Conservation (phyloP, 202 grass and related monocot species). For the Zoysia matrella region DNA sequence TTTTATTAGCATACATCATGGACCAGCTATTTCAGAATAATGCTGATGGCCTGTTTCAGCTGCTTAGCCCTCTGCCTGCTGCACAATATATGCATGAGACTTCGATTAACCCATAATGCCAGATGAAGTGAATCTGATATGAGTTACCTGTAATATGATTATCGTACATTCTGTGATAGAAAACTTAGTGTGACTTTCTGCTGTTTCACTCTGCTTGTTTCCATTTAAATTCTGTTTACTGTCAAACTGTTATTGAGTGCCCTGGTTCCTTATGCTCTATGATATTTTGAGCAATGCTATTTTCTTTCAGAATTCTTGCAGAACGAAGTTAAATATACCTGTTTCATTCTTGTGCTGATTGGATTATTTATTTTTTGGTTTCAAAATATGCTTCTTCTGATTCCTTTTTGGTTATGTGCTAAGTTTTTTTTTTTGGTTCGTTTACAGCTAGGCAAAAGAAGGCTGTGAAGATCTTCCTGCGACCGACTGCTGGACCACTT, state of each 20-base stretch:
- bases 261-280: background rate
- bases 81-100: no score
- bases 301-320: background rate
- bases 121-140: no score
- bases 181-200: no score
- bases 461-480: conserved; percentile 93
- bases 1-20: background rate
- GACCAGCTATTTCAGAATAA: background rate
- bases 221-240: background rate
- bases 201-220: no score
- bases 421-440: background rate
- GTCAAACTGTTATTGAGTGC: background rate
- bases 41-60: no score
- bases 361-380: background rate
- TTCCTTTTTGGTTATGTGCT: background rate
- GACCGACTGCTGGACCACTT: conserved; percentile 74
- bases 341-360: background rate
- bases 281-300: background rate
- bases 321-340: background rate
- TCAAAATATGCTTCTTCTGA: background rate
- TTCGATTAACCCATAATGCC: no score
- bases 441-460: conserved; percentile 83
- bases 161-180: no score
- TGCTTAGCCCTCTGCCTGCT: no score
- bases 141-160: no score